A percentile compares a stretch with the other conserved stretches of the same genome.
Conservation (phyloP, 148 eudicot species). For the Heliosperma pusillum region DNA sequence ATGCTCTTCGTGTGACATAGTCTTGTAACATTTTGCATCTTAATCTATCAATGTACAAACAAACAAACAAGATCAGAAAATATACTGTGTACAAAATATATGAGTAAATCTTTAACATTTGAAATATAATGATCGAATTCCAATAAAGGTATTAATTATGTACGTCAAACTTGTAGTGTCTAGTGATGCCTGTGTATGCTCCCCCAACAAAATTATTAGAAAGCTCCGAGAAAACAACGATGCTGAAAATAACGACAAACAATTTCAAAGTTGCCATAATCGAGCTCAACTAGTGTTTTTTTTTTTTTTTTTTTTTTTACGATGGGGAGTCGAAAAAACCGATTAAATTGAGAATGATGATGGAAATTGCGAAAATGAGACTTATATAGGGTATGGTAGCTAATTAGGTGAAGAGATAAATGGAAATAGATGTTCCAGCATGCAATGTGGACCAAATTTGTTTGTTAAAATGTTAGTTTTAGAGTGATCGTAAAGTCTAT, state of each 20-base stretch:
- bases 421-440: constrained; percentile 1
- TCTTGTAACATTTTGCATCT: constrained; percentile 39
- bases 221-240: constrained; percentile 12
- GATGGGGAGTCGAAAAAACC: not conserved
- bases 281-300: not conserved
- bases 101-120: not conserved
- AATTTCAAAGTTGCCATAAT: constrained; percentile 14
- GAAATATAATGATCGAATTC: not conserved
- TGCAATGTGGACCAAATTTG: constrained; percentile 22
- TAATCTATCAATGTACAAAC: constrained; percentile 26
- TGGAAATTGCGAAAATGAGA: not conserved
- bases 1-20: constrained; percentile 46
- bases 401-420: constrained; percentile 21
- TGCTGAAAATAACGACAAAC: not conserved
- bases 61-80: not conserved
- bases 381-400: constrained; percentile 21
- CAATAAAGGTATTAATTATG: not conserved
- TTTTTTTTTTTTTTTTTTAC: not conserved
- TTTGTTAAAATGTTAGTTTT: constrained; percentile 28
- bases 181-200: constrained; percentile 34
- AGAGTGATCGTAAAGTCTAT: constrained; percentile 35
- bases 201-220: constrained; percentile 9
- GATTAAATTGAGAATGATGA: constrained; percentile 15
- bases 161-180: constrained; percentile 55
- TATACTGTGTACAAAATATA: too few species aligned